Evolutionary conservation across 1,284 basidiomycete genomes (phyloP), one percentile per base, ranked within the genome.

Genomic region (Singerocomus rubriflavus): DNA sequence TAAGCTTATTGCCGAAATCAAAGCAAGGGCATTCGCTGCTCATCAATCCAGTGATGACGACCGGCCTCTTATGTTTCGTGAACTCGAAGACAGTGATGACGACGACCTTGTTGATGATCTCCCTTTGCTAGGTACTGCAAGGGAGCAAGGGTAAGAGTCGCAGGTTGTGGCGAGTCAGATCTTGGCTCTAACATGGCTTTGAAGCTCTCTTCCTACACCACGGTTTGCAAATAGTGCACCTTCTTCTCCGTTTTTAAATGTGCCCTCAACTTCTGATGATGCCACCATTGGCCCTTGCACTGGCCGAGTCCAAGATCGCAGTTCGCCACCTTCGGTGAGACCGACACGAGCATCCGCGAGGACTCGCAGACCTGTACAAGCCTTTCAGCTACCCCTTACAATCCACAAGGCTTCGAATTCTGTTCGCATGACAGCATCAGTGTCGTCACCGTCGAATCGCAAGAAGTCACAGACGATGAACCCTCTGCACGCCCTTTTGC

Each of bases 1-100:
- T 14, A 69, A 74, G 55, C 72, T 87, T 35, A 81, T 89, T 43
- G 82, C 76, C 6, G 70, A 79, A 31, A 84, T 88, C 51, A 83
- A 76, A 64, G 81, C 78, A 6, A 74, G 72, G 51, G 81, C 78
- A 4, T 70, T 69, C 43, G 75, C 74, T 13, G 71, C 69, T 26
- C 70, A 60, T 16, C 58, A 63, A 13, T 71, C 71, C 30, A 80
- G 76, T 39, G 73, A 75, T 13, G 74, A 77, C 14, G 69, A 75
- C 43, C 64, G 56, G 21, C 62, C 60, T 33, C 55, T 66, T 34
- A 63, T 73, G 45, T 70, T 80, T 57, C 67, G 69, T 16, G 78
- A 81, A 12, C 62, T 70, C 17, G 73, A 74, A 40, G 77, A 77
- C 44, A 77, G 76, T 46, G 79, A 80, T 47, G 78, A 80, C 5